Base-by-base conservation (phyloP, 208 protist genomes). In the Acanthamoeba healyi region DNA sequence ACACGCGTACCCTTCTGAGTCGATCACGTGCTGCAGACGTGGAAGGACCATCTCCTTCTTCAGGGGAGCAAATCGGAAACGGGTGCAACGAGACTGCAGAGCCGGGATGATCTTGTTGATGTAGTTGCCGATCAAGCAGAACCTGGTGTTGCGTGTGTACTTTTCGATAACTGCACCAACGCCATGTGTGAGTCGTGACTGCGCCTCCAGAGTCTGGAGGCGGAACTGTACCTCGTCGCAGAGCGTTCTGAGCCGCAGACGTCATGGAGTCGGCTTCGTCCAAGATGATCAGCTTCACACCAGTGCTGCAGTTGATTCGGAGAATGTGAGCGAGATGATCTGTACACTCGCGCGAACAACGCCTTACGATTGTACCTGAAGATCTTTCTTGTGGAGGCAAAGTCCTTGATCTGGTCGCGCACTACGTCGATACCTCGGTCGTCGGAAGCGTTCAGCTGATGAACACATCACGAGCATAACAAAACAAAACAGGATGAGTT, bases 211-310 rank as follows among this genome's bases (percentile, higher is more conserved):
- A n/a, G n/a, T n/a, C n/a, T n/a, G n/a, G n/a, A n/a, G n/a, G n/a
- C n/a, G n/a, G n/a, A n/a, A n/a, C n/a, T n/a, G 15, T 81, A 97
- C 97, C 93, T 86, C 99, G 97, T 51, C 99, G 98, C 36, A 99
- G 97, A n/a, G 99, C 99, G 0, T 98, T 97, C 96, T 99, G 99
- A 0, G 99, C 99, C 46, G 98, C 97, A 91, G 98, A 96, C 14
- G 99, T 99, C 99, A 99, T 99, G 46, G 99, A 98, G 97, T 99
- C 99, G 15, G 99, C 99, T 97, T 99, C 99, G 96, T 99, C 99
- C 4, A 99, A 97, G 36, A 99, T 98, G 82, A 99, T 98, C 2
- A 99, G 97, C 94, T 99, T 99, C 94, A 99, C 99, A 38, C 94
- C 95, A 2, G 95, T 61, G 44, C 77, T 94, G 44, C 58, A 54